Evolutionary conservation across 1,139 yeast species (phyloP), one percentile per base, ranked within the genome.

Genomic region (Entelexis sorbosivorans): DNA sequence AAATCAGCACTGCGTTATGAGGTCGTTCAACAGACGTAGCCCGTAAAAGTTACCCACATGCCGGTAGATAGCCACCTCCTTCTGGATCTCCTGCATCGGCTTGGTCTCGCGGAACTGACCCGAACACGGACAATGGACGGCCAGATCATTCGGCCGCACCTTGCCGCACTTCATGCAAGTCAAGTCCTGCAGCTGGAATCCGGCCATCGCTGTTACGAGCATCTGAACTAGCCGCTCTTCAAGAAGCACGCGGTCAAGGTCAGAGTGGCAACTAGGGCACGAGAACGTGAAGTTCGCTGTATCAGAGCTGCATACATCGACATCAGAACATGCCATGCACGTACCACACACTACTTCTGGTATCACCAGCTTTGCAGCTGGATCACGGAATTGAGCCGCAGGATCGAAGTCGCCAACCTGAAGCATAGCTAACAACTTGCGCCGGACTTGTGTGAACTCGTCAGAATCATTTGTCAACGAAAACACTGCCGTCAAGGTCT

Each of bases 371-470:
- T 86, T 76, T 0, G 83, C 73, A 52, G 93, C 77, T 10, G 97
- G 96, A 61, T 87, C 79, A 38, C 65, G 66, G 66, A 89, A 89
- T n/a, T 70, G 71, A 1, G 93, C 88, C 52, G 81, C 87, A 10
- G 74, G 74, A 59, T 88, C 81, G 66, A 91, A 93, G 64, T 91
- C 98, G 56, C 83, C 78, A 46, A 89, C 75, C 39, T 87, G 95
- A 59, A 93, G 77, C 5, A 84, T 68, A 2, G 75, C 73, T 40
- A 91, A 71, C 54, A 93, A 68, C 53, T 84, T 91, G 56, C 85
- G 79, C 54, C 96, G 74, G 50, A 93, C 68, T 53, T 82, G 68
- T 54, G 96, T 73, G 14, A 81, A 83, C 62, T 88, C 96, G 40
- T 87, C 71, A 46, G 74, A 75, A 51, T 91, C 75, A 47, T 72